phyloP scores from a whole-genome alignment of 2,329 filamentous ascomycete genomes.

The Purpureocillium lavendulum region DNA sequence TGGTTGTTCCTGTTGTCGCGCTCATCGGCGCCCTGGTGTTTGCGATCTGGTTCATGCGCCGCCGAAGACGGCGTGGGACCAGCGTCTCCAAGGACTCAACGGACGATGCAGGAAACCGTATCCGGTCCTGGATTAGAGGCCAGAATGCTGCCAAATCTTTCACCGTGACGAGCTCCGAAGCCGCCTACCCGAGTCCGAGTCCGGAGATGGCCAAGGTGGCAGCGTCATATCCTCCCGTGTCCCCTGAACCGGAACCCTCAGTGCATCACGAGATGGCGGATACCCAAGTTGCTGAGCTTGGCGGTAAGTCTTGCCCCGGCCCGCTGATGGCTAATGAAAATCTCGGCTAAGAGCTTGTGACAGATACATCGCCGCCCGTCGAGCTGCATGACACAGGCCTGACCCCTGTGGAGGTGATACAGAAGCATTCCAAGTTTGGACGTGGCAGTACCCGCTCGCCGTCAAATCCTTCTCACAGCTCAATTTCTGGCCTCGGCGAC shows the following conservation, averaged over 20 bases:
- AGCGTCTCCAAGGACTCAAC: constrained; percentile 25
- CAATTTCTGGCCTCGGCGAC: constrained; percentile 13
- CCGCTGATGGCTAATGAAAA: background rate
- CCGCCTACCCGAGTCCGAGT: constrained; percentile 20
- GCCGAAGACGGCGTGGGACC: constrained; percentile 25
- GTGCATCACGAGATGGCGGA: constrained; percentile 31
- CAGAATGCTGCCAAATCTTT: constrained; percentile 33
- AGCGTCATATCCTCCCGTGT: constrained; percentile 10
- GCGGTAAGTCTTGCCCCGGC: constrained; percentile 25
- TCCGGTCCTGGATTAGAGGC: constrained; percentile 44
- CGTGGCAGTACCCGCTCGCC: constrained; percentile 8
- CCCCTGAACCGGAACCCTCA: constrained; percentile 3
- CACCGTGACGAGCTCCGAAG: constrained; percentile 35
- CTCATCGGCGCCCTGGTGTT: constrained; percentile 25
- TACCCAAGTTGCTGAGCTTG: constrained; percentile 36
- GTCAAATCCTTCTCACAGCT: constrained; percentile 9
- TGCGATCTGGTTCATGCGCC: constrained; percentile 44
- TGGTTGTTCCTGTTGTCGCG: constrained; percentile 7
- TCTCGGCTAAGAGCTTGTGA: constrained; percentile 3
- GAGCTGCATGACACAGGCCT: constrained; percentile 39
- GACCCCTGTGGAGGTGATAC: constrained; percentile 29
- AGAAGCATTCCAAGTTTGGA: constrained; percentile 19
- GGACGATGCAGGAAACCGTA: constrained; percentile 28
- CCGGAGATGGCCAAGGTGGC: constrained; percentile 28
- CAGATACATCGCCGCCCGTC: constrained; percentile 33